Percentiles rank a stretch among this genome's conserved stretches.
Conservation (phyloP, 176 grass and related monocot genomes). For the Lolium rigidum region DNA sequence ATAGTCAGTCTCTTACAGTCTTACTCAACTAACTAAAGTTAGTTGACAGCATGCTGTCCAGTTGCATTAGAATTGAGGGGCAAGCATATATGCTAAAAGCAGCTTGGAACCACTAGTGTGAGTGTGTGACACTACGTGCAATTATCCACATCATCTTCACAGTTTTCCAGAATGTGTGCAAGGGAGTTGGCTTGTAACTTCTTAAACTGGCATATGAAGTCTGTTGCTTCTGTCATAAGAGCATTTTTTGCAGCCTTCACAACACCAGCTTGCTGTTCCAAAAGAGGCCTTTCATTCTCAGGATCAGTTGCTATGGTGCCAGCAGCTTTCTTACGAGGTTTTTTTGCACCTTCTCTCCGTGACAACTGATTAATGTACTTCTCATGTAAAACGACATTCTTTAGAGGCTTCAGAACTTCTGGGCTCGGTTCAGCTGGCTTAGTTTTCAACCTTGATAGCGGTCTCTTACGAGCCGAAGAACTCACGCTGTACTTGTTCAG, state of each 20-base stretch:
- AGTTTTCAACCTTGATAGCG: constrained; percentile 47
- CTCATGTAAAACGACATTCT: constrained; percentile 80
- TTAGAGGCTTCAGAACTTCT: constrained; percentile 72
- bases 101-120: constrained; percentile 17
- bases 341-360: constrained; percentile 62
- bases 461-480: constrained; percentile 43
- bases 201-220: constrained; percentile 67
- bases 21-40: neutral
- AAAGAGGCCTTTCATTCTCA: constrained; percentile 4
- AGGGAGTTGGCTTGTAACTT: constrained; percentile 61
- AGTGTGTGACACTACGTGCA: constrained; percentile 15
- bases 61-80: neutral
- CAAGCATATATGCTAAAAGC: neutral
- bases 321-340: constrained; percentile 35
- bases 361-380: constrained; percentile 86
- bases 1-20: neutral
- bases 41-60: neutral
- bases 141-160: constrained; percentile 51
- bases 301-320: constrained; percentile 28
- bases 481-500: constrained; percentile 45
- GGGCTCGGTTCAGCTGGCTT: constrained; percentile 49
- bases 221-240: constrained; percentile 75
- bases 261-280: constrained; percentile 36
- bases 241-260: constrained; percentile 65
- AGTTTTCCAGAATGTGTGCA: constrained; percentile 48